Evolutionary conservation across 2,329 filamentous ascomycete species (phyloP).

Genomic region (Reticulascus tulasneorum): DNA sequence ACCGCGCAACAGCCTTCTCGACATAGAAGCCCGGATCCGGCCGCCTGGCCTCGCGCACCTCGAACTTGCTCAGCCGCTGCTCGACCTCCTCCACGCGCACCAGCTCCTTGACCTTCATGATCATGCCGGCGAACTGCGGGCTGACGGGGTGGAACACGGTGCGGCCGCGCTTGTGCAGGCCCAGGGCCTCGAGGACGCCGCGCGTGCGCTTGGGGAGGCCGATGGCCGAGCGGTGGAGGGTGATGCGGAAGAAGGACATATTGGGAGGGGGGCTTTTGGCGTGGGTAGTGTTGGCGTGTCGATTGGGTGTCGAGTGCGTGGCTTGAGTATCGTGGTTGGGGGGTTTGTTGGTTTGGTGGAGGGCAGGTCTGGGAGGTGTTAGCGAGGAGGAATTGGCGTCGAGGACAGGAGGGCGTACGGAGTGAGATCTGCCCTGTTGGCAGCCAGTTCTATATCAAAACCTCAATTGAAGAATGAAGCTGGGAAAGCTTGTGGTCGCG

Average conservation of each 20-base stretch:
- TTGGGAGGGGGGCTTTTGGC: slow-evolving; percentile 1
- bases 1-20: slow-evolving; percentile 50
- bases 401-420: no score
- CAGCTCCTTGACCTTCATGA: slow-evolving; percentile 91
- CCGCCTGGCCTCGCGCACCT: slow-evolving; percentile 68
- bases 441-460: no score
- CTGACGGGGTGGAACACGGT: slow-evolving; percentile 87
- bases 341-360: neutral
- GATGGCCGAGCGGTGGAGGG: slow-evolving; percentile 83
- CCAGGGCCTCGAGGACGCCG: slow-evolving; percentile 79
- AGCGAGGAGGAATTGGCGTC: no score
- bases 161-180: slow-evolving; percentile 76
- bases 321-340: neutral
- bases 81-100: slow-evolving; percentile 79
- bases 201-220: slow-evolving; percentile 76
- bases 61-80: slow-evolving; percentile 53
- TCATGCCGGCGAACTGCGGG: slow-evolving; percentile 79
- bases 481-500: no score
- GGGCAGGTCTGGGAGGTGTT: no score
- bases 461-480: no score
- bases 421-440: no score
- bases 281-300: slow-evolving; percentile 1
- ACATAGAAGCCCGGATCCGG: slow-evolving; percentile 79
- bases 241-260: slow-evolving; percentile 87
- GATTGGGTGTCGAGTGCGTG: neutral